phyloP scores from a whole-genome alignment of 306 rosid species.

The Citrullus mucosospermus region DNA sequence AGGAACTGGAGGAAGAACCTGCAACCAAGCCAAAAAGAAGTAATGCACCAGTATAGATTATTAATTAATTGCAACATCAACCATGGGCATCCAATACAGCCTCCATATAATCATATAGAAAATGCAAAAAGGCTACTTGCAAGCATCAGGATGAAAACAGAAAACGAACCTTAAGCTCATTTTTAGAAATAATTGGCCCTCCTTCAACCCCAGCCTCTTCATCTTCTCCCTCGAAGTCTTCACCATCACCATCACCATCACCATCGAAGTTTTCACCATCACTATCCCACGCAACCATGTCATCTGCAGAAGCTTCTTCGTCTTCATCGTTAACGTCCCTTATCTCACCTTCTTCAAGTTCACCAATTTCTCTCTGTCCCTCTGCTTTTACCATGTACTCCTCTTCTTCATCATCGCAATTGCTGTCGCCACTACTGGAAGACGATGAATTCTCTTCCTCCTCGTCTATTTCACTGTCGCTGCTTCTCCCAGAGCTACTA shows the following conservation, averaged over 20 bases:
- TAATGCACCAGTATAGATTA: conserved; percentile 7
- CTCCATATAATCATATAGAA: neutral
- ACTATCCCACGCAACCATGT: conserved; percentile 10
- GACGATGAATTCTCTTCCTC: neutral
- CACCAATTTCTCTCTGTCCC: conserved; percentile 4
- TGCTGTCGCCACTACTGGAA: neutral
- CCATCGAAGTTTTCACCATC: neutral
- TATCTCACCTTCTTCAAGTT: conserved; percentile 73
- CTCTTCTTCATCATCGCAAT: neutral
- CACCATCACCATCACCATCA: neutral
- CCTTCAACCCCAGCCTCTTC: conserved; percentile 17
- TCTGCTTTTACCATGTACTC: neutral
- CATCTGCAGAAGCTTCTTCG: conserved; percentile 9
- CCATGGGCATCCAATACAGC: neutral
- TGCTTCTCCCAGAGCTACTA: conserved; percentile 7
- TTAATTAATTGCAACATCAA: neutral
- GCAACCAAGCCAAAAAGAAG: conserved; percentile 17
- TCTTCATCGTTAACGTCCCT: conserved; percentile 20
- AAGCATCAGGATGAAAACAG: neutral
- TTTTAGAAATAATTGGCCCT: conserved; percentile 51
- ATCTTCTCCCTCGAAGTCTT: conserved; percentile 12
- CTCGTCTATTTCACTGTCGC: conserved; percentile 8
- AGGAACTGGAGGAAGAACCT: conserved; percentile 76
- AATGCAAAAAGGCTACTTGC: neutral
- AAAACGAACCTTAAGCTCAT: conserved; percentile 52